Base-by-base conservation (phyloP, 345 rosid genomes). In the Ceriops tagal region DNA sequence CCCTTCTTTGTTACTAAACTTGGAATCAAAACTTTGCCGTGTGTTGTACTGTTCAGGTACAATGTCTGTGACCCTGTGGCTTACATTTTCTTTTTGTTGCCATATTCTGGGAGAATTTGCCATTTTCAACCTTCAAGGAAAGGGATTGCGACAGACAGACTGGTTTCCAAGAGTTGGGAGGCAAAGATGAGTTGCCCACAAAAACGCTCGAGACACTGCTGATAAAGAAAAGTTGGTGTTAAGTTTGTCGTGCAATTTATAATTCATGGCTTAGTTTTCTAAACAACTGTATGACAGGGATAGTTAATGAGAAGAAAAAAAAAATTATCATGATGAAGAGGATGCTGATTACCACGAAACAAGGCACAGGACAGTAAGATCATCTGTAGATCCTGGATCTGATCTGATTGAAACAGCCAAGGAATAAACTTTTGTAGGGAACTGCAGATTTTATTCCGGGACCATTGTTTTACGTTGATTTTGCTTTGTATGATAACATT, bases 1-100 rank as follows among this genome's bases (percentile, higher is more conserved):
- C 97, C 96, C 47, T 95, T 95, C 85, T 95, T 95, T 65, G 84
- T 89, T 65, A 28, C 93, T 35, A 95, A 95, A 78, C 97, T 95
- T n/a, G 92, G 89, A 32, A 58, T 93, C 70, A 89, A 93, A 80
- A 92, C 93, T 46, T 74, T 91, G 86, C 99, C 99, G 27, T 92
- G 99, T 56, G 89, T 90, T 74, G 69, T 92, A 67, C 77, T 92
- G 64, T 88, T 95, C 92, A 89, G 97, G 96, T 92, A 56, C 16
- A 24, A 24, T 56, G 11, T 24, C 24, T 56, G 11, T 6, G 58
- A 24, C 58, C 24, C 24, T 4, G 9, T 8, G 37, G 37, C 37
- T 24, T 9, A 21, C 28, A 11, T 56, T 21, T 32, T 53, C n/a
- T 6, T 9, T n/a, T 24, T 11, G 22, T 3, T 43, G 37, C 10